Conservation (phyloP, 2,329 filamentous ascomycete species). For the Aspergillus awamori region DNA sequence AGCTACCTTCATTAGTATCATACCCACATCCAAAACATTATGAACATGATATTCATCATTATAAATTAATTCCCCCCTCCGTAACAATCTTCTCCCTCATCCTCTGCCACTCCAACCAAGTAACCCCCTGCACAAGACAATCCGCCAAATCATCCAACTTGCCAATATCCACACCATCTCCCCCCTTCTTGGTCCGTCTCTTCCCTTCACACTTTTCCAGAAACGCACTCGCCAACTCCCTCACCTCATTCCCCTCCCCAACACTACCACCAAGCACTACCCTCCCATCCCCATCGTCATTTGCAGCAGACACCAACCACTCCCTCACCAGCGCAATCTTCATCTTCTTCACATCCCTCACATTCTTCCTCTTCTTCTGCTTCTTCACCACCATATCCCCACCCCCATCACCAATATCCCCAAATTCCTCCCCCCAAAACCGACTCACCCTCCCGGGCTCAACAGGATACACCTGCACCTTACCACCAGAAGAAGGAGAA, state of each 20-base stretch:
- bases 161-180: conserved; percentile 25
- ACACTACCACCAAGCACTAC: conserved; percentile 13
- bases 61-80: conserved; percentile 4
- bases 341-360: conserved; percentile 46
- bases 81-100: conserved; percentile 33
- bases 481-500: neutral
- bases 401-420: conserved; percentile 30
- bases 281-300: conserved; percentile 11
- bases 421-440: conserved; percentile 35
- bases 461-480: conserved; percentile 16
- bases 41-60: neutral
- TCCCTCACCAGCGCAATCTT: conserved; percentile 65
- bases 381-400: conserved; percentile 20
- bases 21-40: neutral
- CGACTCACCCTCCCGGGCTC: conserved; percentile 23
- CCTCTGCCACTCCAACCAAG: conserved; percentile 74
- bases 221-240: conserved; percentile 32
- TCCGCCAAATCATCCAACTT: conserved; percentile 85
- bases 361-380: conserved; percentile 19
- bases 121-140: conserved; percentile 74
- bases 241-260: conserved; percentile 21
- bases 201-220: conserved; percentile 33
- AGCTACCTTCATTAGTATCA: neutral
- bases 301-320: conserved; percentile 49
- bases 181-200: conserved; percentile 11